Evolutionary conservation across 805 yeast genomes (phyloP).

Genomic region (Cyberlindnera mrakii): DNA sequence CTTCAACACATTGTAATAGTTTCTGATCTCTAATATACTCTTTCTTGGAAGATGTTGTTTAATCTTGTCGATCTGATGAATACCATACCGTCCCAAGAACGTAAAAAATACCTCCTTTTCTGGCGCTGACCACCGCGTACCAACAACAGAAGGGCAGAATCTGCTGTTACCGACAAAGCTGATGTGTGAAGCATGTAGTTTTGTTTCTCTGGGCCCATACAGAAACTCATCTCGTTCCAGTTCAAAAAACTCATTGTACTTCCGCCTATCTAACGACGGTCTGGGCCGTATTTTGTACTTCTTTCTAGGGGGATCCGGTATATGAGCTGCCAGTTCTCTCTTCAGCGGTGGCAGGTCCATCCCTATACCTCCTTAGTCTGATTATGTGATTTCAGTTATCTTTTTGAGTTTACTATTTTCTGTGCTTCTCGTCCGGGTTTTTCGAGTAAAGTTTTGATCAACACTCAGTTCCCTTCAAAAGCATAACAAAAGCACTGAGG

Average conservation of each 20-base stretch:
- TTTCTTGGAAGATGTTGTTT: conserved; percentile 34
- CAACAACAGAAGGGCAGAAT: not conserved
- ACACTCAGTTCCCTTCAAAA: not conserved
- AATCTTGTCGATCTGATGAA: conserved; percentile 39
- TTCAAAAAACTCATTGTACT: not conserved
- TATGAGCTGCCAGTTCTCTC: no score
- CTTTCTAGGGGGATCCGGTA: no score
- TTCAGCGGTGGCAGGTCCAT: no score
- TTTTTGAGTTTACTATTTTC: no score
- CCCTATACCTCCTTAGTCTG: no score
- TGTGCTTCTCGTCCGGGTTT: no score
- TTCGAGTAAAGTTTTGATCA: no score
- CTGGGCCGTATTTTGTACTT: no score
- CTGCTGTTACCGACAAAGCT: not conserved
- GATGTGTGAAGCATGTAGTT: not conserved
- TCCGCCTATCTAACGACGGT: not conserved
- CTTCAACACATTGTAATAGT: conserved; percentile 37
- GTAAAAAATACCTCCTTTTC: conserved; percentile 51
- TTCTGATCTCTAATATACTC: conserved; percentile 35
- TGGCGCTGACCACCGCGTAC: conserved; percentile 7
- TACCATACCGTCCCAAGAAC: conserved; percentile 42
- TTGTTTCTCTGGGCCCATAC: not conserved
- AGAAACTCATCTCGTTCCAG: conserved; percentile 1
- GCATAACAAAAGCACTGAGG: not conserved
- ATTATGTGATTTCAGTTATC: no score